These are phyloP conservation scores for Chrysosporium keratinophilum DNA, from an alignment of 2,329 filamentous ascomycete species.

Conservation along the genomic window DNA sequence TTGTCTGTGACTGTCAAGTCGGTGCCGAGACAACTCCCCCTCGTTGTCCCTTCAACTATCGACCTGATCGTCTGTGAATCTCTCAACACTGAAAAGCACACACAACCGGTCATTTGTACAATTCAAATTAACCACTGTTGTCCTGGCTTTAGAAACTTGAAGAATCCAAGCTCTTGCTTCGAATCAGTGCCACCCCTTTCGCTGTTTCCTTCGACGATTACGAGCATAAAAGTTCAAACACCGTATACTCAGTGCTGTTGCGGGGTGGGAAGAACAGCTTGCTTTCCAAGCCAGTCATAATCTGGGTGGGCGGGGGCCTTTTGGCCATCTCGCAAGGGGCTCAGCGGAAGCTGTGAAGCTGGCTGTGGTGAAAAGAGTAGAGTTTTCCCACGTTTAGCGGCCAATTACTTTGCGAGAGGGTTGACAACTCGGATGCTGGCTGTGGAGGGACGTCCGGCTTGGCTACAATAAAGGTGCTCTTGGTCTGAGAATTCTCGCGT, in stretches of 20 bases:
- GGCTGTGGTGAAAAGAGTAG: conserved; percentile 25
- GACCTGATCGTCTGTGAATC: not conserved
- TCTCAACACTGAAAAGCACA: not conserved
- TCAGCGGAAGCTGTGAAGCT: conserved; percentile 25
- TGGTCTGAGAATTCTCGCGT: not conserved
- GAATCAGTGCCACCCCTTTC: too few relatives aligned
- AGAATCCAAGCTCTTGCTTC: too few relatives aligned
- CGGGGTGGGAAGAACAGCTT: not conserved
- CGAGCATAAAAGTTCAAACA: not conserved
- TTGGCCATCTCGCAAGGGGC: conserved; percentile 27
- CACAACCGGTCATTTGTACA: not conserved
- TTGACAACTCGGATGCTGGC: not conserved
- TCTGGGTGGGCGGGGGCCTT: conserved; percentile 30
- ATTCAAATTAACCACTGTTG: not conserved
- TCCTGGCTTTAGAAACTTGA: not conserved
- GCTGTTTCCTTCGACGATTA: not conserved
- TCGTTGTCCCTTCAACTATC: not conserved
- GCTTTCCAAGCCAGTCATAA: not conserved
- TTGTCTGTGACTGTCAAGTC: too few relatives aligned
- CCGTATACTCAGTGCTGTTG: not conserved
- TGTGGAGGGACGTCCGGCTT: not conserved
- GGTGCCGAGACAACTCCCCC: not conserved
- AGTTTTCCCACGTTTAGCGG: not conserved
- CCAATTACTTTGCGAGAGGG: too few relatives aligned
- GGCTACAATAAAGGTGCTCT: not conserved